These are phyloP conservation scores for Rhytidiadelphus loreus DNA, from an alignment of 225 moss, liverwort and hornwort genomes.

Conservation along the genomic window DNA sequence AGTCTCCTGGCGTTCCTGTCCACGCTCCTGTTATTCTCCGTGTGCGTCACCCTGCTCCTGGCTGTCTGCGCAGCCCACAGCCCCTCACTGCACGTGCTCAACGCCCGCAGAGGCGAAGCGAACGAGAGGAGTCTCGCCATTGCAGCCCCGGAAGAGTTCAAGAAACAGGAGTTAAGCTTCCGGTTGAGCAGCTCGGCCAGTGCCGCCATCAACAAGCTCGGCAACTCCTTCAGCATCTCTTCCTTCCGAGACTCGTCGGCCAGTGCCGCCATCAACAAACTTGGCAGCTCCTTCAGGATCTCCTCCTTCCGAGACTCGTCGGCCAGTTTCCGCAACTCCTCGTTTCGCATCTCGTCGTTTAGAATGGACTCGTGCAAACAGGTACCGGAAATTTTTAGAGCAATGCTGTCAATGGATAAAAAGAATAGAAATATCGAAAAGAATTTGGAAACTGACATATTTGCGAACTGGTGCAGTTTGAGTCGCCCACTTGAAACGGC, in stretches of 20 bases:
- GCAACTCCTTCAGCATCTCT: slow-evolving; percentile 19
- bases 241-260: slow-evolving; percentile 18
- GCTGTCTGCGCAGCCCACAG: slow-evolving; percentile 30
- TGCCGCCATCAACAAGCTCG: slow-evolving; percentile 11
- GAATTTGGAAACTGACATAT: background rate
- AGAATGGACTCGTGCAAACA: slow-evolving; percentile 1
- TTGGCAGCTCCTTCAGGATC: slow-evolving; percentile 24
- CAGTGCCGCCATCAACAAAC: slow-evolving; percentile 6
- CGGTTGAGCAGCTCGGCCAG: slow-evolving; percentile 8
- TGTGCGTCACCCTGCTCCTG: slow-evolving; percentile 20
- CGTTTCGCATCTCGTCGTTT: slow-evolving; percentile 2
- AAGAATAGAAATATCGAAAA: background rate
- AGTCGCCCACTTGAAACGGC: background rate
- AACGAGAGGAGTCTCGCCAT: background rate
- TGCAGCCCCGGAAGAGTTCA: background rate
- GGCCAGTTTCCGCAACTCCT: background rate
- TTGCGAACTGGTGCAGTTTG: background rate
- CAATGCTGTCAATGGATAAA: too few relatives aligned
- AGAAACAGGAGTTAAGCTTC: slow-evolving; percentile 1
- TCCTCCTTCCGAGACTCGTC: slow-evolving; percentile 21
- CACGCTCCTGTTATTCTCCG: background rate
- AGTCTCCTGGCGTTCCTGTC: background rate
- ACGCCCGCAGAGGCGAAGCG: background rate
- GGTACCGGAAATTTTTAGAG: background rate
- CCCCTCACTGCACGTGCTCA: background rate